A percentile compares a stretch with the other conserved stretches of the same genome.
Evolutionary conservation across 371 early-diverging fungal genomes (phyloP).

Genomic region (Mortierella sp.): DNA sequence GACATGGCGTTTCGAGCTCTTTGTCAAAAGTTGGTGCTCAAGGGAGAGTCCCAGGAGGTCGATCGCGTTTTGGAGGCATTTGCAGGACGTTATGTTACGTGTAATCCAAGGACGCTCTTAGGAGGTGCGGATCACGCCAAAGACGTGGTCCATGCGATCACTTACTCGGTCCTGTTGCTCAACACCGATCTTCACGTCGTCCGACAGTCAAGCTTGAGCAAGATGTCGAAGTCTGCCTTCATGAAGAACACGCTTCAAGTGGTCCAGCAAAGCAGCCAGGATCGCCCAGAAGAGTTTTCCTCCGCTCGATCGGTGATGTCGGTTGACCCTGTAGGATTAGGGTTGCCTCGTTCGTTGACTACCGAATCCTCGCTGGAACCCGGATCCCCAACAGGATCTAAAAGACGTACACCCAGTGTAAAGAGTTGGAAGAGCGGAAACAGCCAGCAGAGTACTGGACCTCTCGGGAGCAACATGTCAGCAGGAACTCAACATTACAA

Average conservation of each 20-base stretch:
- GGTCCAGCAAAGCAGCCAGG: conserved; percentile 38
- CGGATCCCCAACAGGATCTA: not conserved
- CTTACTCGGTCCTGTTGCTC: conserved; percentile 87
- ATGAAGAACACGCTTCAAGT: conserved; percentile 73
- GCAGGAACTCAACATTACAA: not conserved
- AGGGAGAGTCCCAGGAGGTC: conserved; percentile 93
- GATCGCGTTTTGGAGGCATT: conserved; percentile 90
- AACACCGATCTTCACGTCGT: conserved; percentile 95
- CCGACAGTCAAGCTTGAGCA: conserved; percentile 70
- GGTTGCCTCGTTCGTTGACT: conserved; percentile 23
- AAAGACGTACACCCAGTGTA: conserved; percentile 48
- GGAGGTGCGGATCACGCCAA: conserved; percentile 58
- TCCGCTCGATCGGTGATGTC: not conserved
- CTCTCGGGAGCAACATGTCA: not conserved
- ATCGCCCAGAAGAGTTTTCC: not conserved
- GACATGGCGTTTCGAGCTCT: conserved; percentile 86
- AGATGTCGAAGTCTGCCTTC: conserved; percentile 74
- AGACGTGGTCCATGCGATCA: conserved; percentile 87
- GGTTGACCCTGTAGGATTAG: conserved; percentile 15
- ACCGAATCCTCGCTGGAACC: conserved; percentile 22
- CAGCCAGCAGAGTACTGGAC: conserved; percentile 43
- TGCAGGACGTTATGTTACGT: conserved; percentile 84
- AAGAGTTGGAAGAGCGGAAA: conserved; percentile 55
- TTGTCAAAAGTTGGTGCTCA: conserved; percentile 83
- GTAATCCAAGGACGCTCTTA: conserved; percentile 76